phyloP scores from a whole-genome alignment of 2,329 filamentous ascomycete species.

The Ascochyta clinopodiicola region DNA sequence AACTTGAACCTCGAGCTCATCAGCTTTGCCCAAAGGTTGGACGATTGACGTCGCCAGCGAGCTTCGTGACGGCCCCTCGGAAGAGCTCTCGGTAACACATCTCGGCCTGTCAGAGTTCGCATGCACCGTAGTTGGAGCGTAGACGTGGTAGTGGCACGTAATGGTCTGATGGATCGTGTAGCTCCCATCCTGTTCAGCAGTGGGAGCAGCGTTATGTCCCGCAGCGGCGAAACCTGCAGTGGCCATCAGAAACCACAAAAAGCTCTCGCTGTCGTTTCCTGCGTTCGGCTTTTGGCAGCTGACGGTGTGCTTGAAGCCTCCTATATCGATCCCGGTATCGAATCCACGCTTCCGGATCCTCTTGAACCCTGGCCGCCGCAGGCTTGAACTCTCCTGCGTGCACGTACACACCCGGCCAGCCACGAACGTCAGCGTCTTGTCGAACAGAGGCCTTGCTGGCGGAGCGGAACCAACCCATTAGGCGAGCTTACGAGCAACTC shows the following conservation, averaged over 20 bases:
- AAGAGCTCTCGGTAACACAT: constrained; percentile 8
- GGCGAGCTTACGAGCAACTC: neutral
- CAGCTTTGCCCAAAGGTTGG: neutral
- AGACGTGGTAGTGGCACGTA: constrained; percentile 20
- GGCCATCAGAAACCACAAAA: constrained; percentile 9
- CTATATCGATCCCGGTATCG: constrained; percentile 23
- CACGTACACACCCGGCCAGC: constrained; percentile 33
- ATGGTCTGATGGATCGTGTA: constrained; percentile 10
- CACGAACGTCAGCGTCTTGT: constrained; percentile 23
- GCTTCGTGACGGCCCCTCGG: neutral
- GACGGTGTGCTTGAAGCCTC: constrained; percentile 15
- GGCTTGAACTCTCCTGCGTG: constrained; percentile 32
- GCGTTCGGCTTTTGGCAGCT: constrained; percentile 2
- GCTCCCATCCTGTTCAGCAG: constrained; percentile 9
- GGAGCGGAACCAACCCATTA: constrained; percentile 20
- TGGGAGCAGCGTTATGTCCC: constrained; percentile 11
- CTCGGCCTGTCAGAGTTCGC: neutral
- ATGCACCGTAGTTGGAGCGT: constrained; percentile 20
- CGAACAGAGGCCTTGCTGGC: neutral
- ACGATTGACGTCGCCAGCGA: neutral
- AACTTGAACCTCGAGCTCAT: neutral
- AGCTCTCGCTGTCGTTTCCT: constrained; percentile 5
- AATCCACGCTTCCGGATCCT: constrained; percentile 30
- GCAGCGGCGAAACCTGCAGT: constrained; percentile 11
- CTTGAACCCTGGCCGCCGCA: constrained; percentile 10